Base-by-base conservation (phyloP, 2,329 filamentous ascomycete species). In the Arachnomyces sp. region DNA sequence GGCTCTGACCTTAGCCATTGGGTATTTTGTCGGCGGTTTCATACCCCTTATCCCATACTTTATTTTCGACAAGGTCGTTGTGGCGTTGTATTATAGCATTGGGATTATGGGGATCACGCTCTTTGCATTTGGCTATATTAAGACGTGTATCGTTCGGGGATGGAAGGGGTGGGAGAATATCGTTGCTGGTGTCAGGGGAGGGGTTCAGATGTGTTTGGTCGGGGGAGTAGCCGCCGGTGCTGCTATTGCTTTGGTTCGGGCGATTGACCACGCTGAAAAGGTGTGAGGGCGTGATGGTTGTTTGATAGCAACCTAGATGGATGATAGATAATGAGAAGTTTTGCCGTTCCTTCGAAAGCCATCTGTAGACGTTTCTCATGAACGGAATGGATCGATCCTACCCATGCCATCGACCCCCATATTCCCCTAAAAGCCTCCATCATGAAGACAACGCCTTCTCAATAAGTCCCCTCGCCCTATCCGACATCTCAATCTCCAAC, bases 11-110 rank as follows among this genome's bases (percentile, higher is more conserved):
- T 82, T 86, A 52, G 78, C 80, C 0, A 52, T 78, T 12, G 80
- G 80, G 28, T 86, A 86, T 57, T 79, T 86, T 38, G 59, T 85
- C 15, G 82, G 82, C 14, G 82, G 82, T 0, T 67, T 85, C 39
- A 73, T 86, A n/a, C 82, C 82, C 11, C 71, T 86, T 52, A 61
- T 83, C 31, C 82, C 82, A 0, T 86, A 86, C 62, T 80, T 86
- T 48, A 67, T 82, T 40, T 65, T 71, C 13, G 45, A 66, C 4
- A 53, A 65, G 17, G 66, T 75, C 4, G 52, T 62, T 28, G 45
- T 57, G 12, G 73, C 72, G 6, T 62, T 88, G 37, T 68, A 73
- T 42, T 63, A 52, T 48, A 66, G 63, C 40, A 61, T 65, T 40
- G 61, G 53, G 1, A 60, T 68, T 7, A 68, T 67, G 63, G 65